phyloP scores from a whole-genome alignment of 495 filamentous ascomycete species.

The Chaetomium tenue region DNA sequence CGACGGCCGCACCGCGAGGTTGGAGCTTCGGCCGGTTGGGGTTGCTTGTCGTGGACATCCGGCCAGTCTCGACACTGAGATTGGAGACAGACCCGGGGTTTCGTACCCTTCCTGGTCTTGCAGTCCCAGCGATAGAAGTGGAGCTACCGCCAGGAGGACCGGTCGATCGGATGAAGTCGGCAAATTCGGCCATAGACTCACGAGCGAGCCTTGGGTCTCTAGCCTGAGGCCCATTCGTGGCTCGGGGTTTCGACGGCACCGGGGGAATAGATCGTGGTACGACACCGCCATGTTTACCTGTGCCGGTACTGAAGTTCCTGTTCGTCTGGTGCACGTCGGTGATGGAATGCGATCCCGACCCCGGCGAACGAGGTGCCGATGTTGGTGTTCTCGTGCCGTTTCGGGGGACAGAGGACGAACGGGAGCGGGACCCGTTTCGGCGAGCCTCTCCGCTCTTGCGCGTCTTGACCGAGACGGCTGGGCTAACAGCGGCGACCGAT shows the following conservation, averaged over 20 bases:
- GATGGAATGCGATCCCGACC: constrained; percentile 38
- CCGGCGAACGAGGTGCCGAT: constrained; percentile 43
- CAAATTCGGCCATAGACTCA: constrained; percentile 71
- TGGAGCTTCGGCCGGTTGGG: constrained; percentile 54
- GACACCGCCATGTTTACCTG: constrained; percentile 22
- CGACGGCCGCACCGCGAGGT: constrained; percentile 66
- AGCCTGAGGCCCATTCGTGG: constrained; percentile 46
- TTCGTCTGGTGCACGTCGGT: constrained; percentile 34
- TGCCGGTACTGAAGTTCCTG: constrained; percentile 17
- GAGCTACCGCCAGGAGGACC: constrained; percentile 56
- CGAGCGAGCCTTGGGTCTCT: constrained; percentile 64
- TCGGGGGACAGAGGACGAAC: constrained; percentile 40
- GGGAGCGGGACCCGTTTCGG: constrained; percentile 37
- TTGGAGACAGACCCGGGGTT: constrained; percentile 31
- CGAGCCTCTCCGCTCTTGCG: constrained; percentile 47
- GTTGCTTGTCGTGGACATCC: constrained; percentile 32
- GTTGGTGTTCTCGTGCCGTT: constrained; percentile 38
- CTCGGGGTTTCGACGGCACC: constrained; percentile 36
- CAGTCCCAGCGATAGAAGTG: constrained; percentile 22
- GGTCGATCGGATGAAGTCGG: constrained; percentile 80
- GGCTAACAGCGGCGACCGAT: constrained; percentile 38
- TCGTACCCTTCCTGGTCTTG: constrained; percentile 22
- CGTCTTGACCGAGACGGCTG: constrained; percentile 35
- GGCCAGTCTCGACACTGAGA: constrained; percentile 33
- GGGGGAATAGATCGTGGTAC: constrained; percentile 34